A percentile compares a stretch with the other conserved stretches of the same genome.
These are phyloP conservation scores for Babjeviella inositovora DNA, from an alignment of 805 yeast species.

Conservation along the genomic window DNA sequence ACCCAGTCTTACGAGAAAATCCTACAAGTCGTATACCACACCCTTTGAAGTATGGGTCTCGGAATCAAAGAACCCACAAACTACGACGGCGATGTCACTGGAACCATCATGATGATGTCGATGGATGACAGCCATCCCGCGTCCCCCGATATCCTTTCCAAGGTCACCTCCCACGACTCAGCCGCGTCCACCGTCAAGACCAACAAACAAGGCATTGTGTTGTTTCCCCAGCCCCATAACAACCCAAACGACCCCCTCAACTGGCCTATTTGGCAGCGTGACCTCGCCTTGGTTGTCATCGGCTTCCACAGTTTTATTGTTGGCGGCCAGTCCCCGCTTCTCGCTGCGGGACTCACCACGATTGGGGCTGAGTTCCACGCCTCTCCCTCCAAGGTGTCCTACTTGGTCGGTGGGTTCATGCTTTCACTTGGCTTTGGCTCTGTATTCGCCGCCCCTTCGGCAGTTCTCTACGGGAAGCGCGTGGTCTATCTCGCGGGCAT, in stretches of 20 bases:
- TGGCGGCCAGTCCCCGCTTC: slow-evolving; percentile 46
- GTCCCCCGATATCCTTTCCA: neutral
- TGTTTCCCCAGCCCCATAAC: slow-evolving; percentile 48
- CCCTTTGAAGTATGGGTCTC: too few relatives aligned
- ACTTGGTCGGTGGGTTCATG: slow-evolving; percentile 44
- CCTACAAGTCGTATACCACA: too few relatives aligned
- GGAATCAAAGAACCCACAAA: slow-evolving; percentile 23
- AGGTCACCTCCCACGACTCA: too few relatives aligned
- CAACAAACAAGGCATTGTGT: slow-evolving; percentile 28
- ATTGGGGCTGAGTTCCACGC: slow-evolving; percentile 24
- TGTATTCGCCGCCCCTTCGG: slow-evolving; percentile 38
- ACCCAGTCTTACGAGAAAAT: too few relatives aligned
- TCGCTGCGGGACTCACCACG: slow-evolving; percentile 36
- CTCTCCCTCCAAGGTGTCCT: slow-evolving; percentile 23
- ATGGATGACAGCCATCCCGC: slow-evolving; percentile 1
- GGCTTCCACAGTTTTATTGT: slow-evolving; percentile 43
- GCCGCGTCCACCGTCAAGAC: slow-evolving; percentile 24
- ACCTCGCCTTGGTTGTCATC: slow-evolving; percentile 29
- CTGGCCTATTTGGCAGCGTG: slow-evolving; percentile 48
- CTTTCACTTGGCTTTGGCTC: slow-evolving; percentile 43
- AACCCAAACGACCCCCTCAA: slow-evolving; percentile 50
- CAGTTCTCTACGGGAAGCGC: slow-evolving; percentile 42
- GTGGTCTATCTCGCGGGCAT: slow-evolving; percentile 32
- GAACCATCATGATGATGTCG: slow-evolving; percentile 26
- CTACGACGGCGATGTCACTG: slow-evolving; percentile 21